Evolutionary conservation across 2,329 filamentous ascomycete species (phyloP).

Genomic region (Simplicillium sp.): DNA sequence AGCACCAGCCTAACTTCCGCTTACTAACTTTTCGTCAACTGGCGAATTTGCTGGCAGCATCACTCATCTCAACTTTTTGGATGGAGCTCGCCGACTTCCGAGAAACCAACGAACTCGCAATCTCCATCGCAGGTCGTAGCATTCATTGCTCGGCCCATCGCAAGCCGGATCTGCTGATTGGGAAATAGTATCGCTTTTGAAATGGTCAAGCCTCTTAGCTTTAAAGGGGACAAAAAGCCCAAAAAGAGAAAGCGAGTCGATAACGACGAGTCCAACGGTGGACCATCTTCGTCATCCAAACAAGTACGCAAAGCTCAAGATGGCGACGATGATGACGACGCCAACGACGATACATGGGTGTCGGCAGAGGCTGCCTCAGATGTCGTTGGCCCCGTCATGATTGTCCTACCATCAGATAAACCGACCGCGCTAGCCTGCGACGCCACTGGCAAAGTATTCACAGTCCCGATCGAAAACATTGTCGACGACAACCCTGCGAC

Average conservation of each 20-base stretch:
- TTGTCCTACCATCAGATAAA: constrained; percentile 69
- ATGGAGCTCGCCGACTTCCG: constrained; percentile 25
- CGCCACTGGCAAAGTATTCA: constrained; percentile 76
- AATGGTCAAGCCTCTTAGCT: constrained; percentile 84
- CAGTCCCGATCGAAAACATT: constrained; percentile 75
- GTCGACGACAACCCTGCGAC: constrained; percentile 73
- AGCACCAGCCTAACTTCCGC: not conserved
- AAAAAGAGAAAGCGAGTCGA: constrained; percentile 80
- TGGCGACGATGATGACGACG: constrained; percentile 20
- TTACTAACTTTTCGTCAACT: not conserved
- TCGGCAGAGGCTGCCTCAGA: constrained; percentile 67
- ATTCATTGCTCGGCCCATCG: too few species aligned
- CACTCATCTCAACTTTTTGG: not conserved
- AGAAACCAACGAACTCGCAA: too few species aligned
- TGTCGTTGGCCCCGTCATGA: constrained; percentile 70
- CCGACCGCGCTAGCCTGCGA: constrained; percentile 77
- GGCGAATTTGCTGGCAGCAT: not conserved
- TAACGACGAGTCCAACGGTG: constrained; percentile 36
- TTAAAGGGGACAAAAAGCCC: constrained; percentile 94
- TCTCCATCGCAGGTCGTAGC: too few species aligned
- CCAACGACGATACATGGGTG: constrained; percentile 80
- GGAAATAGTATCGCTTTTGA: constrained; percentile 6
- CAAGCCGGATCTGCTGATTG: too few species aligned
- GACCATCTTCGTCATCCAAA: constrained; percentile 16
- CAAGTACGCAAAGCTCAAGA: constrained; percentile 13